These are phyloP conservation scores for Camelina sativa DNA, from an alignment of 345 rosid species.

Conservation along the genomic window DNA sequence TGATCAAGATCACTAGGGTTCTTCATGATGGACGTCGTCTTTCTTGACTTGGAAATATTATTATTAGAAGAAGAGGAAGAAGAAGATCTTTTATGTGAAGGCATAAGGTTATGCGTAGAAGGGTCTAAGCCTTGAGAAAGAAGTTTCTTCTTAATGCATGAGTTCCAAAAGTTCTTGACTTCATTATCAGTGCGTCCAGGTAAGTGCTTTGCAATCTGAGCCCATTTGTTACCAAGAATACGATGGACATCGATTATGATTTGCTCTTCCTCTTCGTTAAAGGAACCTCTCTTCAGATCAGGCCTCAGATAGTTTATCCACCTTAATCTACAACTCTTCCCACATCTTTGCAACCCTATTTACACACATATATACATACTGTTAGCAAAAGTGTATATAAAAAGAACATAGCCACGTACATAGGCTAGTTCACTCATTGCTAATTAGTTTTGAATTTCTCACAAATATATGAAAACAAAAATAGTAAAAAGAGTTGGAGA, in stretches of 20 bases:
- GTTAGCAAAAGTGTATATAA: neutral
- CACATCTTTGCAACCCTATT: slow-evolving; percentile 65
- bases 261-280: slow-evolving; percentile 59
- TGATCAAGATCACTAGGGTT: slow-evolving; percentile 37
- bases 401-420: neutral
- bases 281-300: slow-evolving; percentile 58
- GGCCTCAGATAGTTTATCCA: slow-evolving; percentile 71
- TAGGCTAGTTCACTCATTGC: too few species aligned
- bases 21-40: slow-evolving; percentile 20
- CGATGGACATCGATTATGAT: slow-evolving; percentile 65
- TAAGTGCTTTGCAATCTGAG: slow-evolving; percentile 61
- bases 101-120: slow-evolving; percentile 55
- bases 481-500: neutral
- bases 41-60: slow-evolving; percentile 27
- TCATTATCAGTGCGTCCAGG: slow-evolving; percentile 85
- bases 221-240: slow-evolving; percentile 64
- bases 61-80: slow-evolving; percentile 16
- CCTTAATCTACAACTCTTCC: slow-evolving; percentile 67
- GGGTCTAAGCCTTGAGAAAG: slow-evolving; percentile 66
- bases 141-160: slow-evolving; percentile 72
- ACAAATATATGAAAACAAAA: too few species aligned
- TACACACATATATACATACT: neutral
- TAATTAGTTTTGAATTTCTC: neutral
- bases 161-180: slow-evolving; percentile 83
- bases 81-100: slow-evolving; percentile 44